Conservation (phyloP, 306 rosid species). For the Lathyrus sativus region DNA sequence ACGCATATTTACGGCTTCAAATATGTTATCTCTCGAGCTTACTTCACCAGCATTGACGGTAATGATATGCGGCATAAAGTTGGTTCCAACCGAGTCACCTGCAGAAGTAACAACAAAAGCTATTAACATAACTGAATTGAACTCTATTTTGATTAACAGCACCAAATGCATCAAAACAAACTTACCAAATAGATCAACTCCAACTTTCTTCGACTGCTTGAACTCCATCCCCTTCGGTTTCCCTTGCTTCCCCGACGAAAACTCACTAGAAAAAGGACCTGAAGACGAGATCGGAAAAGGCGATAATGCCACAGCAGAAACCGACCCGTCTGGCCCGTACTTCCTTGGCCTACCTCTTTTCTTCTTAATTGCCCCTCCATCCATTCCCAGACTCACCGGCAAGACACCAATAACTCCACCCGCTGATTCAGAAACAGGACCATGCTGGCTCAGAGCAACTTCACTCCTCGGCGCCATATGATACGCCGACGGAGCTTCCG, state of each 20-base stretch:
- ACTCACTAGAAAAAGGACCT: constrained; percentile 53
- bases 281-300: constrained; percentile 73
- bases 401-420: constrained; percentile 33
- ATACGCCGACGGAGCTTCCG: constrained; percentile 83
- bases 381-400: constrained; percentile 53
- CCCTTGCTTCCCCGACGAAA: constrained; percentile 57
- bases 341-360: constrained; percentile 91
- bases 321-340: constrained; percentile 68
- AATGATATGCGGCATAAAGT: constrained; percentile 71
- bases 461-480: constrained; percentile 80
- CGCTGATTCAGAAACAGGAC: constrained; percentile 27
- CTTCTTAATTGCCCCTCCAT: constrained; percentile 55
- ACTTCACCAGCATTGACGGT: constrained; percentile 70
- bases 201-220: constrained; percentile 60
- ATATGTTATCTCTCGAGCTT: constrained; percentile 20
- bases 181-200: constrained; percentile 55
- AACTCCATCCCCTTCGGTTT: constrained; percentile 55
- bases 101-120: constrained; percentile 21
- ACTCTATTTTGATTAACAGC: no score
- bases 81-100: constrained; percentile 64
- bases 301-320: constrained; percentile 59
- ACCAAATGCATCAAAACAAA: constrained; percentile 19
- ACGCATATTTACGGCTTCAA: neutral
- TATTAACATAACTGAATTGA: constrained; percentile 14
- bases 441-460: constrained; percentile 45